Evolutionary conservation across 768 basidiomycete genomes (phyloP), one percentile per base, ranked within the genome.

Genomic region (Suillus placidus): DNA sequence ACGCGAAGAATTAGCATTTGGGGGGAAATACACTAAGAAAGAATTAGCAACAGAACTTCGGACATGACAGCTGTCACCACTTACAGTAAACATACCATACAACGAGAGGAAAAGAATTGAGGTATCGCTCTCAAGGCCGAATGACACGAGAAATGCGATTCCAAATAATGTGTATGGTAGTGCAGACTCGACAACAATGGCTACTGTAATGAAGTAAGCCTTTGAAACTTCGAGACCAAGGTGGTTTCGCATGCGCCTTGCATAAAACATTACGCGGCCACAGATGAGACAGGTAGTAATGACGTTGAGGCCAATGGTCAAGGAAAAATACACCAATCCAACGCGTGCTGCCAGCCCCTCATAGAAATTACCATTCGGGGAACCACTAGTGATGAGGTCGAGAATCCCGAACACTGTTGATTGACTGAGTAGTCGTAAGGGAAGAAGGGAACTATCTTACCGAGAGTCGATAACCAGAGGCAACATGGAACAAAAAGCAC

Each of bases 401-500:
- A 67, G 20, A 9, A 70, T 67, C 1, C 63, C 69, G 30, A 70
- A 62, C 32, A 38, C 64, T 60, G 18, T 57, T 34, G 34, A 34
- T 38, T 10, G 23, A 18, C 20, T 38, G 23, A 63, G 58, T 26
- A 20, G 6, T 34, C 26, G n/a, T 26, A 42, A 40, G 18, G 7
- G n/a, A 45, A 40, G 37, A 49, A 37, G 6, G 14, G 9, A 38
- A 34, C 13, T 20, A 40, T 23, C 74, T 67, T 43, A 77, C 74
- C 74, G 10, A 77, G 51, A 6, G 76, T 71, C 18, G 40, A 54
- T 4, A 70, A 1, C 74, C 76, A 76, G 35, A 76, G 3, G 32
- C 72, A 56, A 1, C 13, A 61, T 2, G 76, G 74, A 6, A 71
- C n/a, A 1, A 73, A 0, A 20, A 74, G 43, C 1, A 73, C 60